Conservation (phyloP, 2,329 filamentous ascomycete species). For the Lecanicillium sp. region DNA sequence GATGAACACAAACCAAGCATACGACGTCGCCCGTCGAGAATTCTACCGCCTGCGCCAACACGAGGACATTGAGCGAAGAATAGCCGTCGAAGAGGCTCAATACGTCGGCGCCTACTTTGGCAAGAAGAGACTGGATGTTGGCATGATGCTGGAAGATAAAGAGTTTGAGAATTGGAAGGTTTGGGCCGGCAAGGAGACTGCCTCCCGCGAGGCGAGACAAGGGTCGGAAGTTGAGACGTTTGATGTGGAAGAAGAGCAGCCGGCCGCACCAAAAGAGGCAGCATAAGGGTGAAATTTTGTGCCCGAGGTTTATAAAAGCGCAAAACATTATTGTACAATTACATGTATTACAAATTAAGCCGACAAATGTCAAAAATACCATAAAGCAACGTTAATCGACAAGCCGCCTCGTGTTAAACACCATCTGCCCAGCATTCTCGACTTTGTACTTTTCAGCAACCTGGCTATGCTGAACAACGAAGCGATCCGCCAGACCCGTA, state of each 20-base stretch:
- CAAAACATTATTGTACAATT: slow-evolving; percentile 12
- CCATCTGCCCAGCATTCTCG: slow-evolving; percentile 28
- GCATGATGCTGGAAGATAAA: slow-evolving; percentile 73
- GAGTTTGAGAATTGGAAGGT: slow-evolving; percentile 77
- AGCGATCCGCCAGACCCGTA: slow-evolving; percentile 60
- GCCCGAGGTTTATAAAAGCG: too few species aligned
- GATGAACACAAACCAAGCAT: slow-evolving; percentile 60
- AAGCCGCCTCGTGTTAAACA: slow-evolving; percentile 27
- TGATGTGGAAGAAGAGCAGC: slow-evolving; percentile 29
- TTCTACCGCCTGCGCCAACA: slow-evolving; percentile 80
- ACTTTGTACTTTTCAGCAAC: slow-evolving; percentile 42
- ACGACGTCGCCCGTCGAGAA: slow-evolving; percentile 80
- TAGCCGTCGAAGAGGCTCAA: slow-evolving; percentile 81
- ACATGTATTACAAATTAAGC: slow-evolving; percentile 13
- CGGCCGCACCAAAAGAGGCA: background rate
- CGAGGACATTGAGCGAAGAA: slow-evolving; percentile 72
- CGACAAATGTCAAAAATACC: slow-evolving; percentile 2
- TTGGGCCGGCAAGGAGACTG: slow-evolving; percentile 55
- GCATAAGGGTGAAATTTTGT: background rate
- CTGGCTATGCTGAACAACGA: slow-evolving; percentile 73
- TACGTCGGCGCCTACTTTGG: slow-evolving; percentile 86
- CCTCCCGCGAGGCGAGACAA: slow-evolving; percentile 29
- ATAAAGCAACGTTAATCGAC: background rate
- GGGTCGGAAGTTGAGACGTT: slow-evolving; percentile 35
- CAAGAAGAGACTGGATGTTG: slow-evolving; percentile 63